Conservation (phyloP, 108 stramenopile species). For the Nitzschia sp. region DNA sequence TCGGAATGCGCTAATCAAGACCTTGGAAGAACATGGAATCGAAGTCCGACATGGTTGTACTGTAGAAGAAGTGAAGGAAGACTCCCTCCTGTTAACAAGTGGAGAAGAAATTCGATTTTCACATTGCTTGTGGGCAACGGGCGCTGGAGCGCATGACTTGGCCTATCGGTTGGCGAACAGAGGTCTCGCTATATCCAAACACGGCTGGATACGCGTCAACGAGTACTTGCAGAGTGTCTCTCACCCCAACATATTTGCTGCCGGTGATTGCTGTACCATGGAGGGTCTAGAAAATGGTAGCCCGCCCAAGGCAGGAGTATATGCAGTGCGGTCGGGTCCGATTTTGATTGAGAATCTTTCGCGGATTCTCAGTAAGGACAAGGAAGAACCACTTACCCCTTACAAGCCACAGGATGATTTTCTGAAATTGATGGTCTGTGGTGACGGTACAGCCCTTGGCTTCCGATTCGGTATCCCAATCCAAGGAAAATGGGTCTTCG, state of each 20-base stretch:
- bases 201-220: slow-evolving; percentile 86
- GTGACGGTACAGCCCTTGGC: slow-evolving; percentile 85
- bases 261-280: slow-evolving; percentile 86
- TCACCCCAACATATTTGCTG: slow-evolving; percentile 83
- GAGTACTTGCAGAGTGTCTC: slow-evolving; percentile 71
- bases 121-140: slow-evolving; percentile 85
- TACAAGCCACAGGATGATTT: slow-evolving; percentile 87
- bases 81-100: slow-evolving; percentile 15
- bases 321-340: slow-evolving; percentile 87
- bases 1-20: slow-evolving; percentile 41
- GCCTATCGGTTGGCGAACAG: slow-evolving; percentile 37
- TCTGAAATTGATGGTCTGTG: slow-evolving; percentile 80
- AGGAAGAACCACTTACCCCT: slow-evolving; percentile 4
- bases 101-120: slow-evolving; percentile 57
- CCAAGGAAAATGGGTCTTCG: slow-evolving; percentile 87
- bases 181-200: slow-evolving; percentile 49
- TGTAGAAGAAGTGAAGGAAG: slow-evolving; percentile 39
- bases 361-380: slow-evolving; percentile 32
- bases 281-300: slow-evolving; percentile 15
- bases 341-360: slow-evolving; percentile 77
- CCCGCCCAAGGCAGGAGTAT: slow-evolving; percentile 88
- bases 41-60: slow-evolving; percentile 49
- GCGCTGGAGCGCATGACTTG: slow-evolving; percentile 71
- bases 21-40: slow-evolving; percentile 59
- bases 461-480: slow-evolving; percentile 87